These are phyloP conservation scores for Cordyceps cicadae DNA, from an alignment of 2,329 filamentous ascomycete species.

Conservation along the genomic window DNA sequence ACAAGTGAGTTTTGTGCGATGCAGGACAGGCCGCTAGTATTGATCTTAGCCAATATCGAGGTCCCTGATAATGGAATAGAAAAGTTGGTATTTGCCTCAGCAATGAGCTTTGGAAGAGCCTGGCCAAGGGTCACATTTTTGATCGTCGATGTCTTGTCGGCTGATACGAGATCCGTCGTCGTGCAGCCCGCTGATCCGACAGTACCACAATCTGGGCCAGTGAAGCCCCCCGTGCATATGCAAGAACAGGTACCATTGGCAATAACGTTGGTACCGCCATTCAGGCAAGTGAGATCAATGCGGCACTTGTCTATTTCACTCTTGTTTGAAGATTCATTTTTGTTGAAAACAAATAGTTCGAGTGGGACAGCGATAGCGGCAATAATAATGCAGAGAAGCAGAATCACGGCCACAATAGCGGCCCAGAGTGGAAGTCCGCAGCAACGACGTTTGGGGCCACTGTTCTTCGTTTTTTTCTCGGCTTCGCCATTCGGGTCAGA, in stretches of 20 bases:
- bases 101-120: conserved; percentile 67
- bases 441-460: conserved; percentile 50
- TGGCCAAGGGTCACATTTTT: conserved; percentile 72
- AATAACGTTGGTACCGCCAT: conserved; percentile 71
- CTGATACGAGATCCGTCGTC: conserved; percentile 37
- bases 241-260: conserved; percentile 66
- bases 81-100: conserved; percentile 58
- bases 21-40: conserved; percentile 67
- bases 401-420: conserved; percentile 57
- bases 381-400: conserved; percentile 64
- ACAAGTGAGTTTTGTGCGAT: conserved; percentile 79
- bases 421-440: conserved; percentile 79
- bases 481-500: neutral
- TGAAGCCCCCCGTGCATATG: conserved; percentile 83
- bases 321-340: conserved; percentile 28
- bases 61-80: conserved; percentile 65
- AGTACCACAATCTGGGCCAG: conserved; percentile 45
- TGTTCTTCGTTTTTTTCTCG: conserved; percentile 19
- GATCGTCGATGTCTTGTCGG: conserved; percentile 31
- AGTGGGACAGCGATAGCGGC: conserved; percentile 76
- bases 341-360: conserved; percentile 54
- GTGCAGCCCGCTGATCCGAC: conserved; percentile 43
- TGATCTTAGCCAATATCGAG: conserved; percentile 68
- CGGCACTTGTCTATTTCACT: conserved; percentile 46
- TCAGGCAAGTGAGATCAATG: conserved; percentile 57